phyloP scores from a whole-genome alignment of 139 green algal species.

The Volvox reticuliferus region DNA sequence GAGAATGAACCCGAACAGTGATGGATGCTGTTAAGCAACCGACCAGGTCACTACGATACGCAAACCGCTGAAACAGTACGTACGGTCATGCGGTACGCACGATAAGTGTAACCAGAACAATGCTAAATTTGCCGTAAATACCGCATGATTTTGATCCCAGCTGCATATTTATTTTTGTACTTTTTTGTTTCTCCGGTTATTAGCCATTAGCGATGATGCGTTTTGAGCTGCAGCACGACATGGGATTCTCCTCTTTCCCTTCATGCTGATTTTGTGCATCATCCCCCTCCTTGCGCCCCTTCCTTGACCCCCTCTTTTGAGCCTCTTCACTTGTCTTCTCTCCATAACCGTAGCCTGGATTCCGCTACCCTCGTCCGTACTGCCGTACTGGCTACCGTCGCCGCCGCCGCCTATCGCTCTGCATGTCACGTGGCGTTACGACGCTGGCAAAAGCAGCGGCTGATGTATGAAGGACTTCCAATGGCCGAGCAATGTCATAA shows the following conservation, averaged over 20 bases:
- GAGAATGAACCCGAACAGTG: too few relatives aligned
- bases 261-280: neutral
- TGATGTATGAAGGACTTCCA: neutral
- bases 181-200: too few relatives aligned
- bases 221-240: too few relatives aligned
- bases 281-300: neutral
- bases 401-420: constrained; percentile 15
- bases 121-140: too few relatives aligned
- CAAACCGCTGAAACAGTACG: too few relatives aligned
- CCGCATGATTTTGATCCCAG: too few relatives aligned
- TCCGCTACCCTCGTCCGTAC: neutral
- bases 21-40: too few relatives aligned
- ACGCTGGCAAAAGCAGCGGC: neutral
- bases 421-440: neutral
- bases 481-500: neutral
- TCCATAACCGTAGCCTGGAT: neutral
- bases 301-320: neutral
- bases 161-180: too few relatives aligned
- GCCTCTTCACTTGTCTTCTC: neutral
- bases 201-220: too few relatives aligned
- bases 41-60: too few relatives aligned
- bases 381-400: neutral
- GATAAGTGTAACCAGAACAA: too few relatives aligned
- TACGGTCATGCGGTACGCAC: too few relatives aligned
- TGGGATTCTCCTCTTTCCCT: neutral